A percentile compares a stretch with the other conserved stretches of the same genome.
Conservation (phyloP, 305 asterid species). For the Fraxinus greggii region DNA sequence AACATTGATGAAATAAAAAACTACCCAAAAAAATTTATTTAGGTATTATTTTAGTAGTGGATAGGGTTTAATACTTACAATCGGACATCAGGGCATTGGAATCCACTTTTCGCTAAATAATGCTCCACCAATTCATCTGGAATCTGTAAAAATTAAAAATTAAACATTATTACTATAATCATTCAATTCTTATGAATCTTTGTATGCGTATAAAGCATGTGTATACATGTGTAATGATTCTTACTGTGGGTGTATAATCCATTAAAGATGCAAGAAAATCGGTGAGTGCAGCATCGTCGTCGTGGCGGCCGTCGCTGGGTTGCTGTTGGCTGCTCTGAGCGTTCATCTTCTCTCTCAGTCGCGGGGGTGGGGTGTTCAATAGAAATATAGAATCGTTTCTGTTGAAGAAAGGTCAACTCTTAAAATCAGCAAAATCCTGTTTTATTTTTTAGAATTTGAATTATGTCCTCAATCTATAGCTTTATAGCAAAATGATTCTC, state of each 20-base stretch:
- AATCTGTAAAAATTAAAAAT: conserved; percentile 41
- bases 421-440: background rate
- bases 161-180: background rate
- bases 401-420: background rate
- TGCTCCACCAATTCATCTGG: conserved; percentile 98
- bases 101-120: conserved; percentile 90
- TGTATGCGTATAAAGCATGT: background rate
- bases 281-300: conserved; percentile 73
- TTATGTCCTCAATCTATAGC: background rate
- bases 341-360: conserved; percentile 38
- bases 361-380: too few relatives aligned
- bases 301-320: conserved; percentile 68
- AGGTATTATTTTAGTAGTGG: background rate
- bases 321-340: conserved; percentile 69
- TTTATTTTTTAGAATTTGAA: background rate
- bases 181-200: background rate
- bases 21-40: background rate
- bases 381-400: too few relatives aligned
- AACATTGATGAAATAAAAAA: background rate
- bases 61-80: conserved; percentile 54
- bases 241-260: conserved; percentile 95
- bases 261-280: conserved; percentile 86
- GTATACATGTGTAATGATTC: background rate
- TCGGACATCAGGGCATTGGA: conserved; percentile 95
- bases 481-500: background rate